Conservation (phyloP, 176 grass and related monocot genomes). For the Bothriochloa decipiens region DNA sequence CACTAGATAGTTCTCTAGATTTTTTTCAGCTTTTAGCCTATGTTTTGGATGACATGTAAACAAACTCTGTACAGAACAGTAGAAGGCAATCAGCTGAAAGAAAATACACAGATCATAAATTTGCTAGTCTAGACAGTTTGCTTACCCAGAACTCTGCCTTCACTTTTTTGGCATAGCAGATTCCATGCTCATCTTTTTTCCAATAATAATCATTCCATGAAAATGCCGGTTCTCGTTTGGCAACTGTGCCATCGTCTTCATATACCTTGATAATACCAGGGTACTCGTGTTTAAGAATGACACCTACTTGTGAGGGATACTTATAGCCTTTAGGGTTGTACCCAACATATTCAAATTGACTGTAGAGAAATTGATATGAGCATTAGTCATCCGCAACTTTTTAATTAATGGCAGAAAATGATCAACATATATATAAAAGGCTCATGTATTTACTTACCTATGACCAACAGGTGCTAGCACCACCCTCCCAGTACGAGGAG, state of each 20-base stretch:
- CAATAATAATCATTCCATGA: slow-evolving; percentile 16
- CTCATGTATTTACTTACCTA: neutral
- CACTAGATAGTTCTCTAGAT: too few relatives aligned
- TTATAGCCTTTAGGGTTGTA: too few relatives aligned
- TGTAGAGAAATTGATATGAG: neutral
- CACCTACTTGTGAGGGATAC: too few relatives aligned
- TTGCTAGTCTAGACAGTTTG: neutral
- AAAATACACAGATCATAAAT: neutral
- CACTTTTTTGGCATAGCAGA: neutral
- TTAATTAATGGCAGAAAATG: neutral
- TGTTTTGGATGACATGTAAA: neutral
- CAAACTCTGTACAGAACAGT: neutral
- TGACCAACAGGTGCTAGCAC: neutral
- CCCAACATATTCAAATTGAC: slow-evolving; percentile 3
- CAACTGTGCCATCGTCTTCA: too few relatives aligned
- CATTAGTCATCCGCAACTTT: neutral
- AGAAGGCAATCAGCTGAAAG: too few relatives aligned
- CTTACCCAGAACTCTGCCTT: slow-evolving; percentile 24
- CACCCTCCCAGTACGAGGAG: neutral
- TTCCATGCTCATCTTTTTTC: neutral
- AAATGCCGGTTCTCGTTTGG: neutral
- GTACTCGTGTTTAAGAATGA: too few relatives aligned
- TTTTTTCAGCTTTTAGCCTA: neutral
- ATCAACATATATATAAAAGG: neutral
- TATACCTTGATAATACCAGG: too few relatives aligned